phyloP scores from a whole-genome alignment of 2,329 filamentous ascomycete species.

The Cercospora citrullina region DNA sequence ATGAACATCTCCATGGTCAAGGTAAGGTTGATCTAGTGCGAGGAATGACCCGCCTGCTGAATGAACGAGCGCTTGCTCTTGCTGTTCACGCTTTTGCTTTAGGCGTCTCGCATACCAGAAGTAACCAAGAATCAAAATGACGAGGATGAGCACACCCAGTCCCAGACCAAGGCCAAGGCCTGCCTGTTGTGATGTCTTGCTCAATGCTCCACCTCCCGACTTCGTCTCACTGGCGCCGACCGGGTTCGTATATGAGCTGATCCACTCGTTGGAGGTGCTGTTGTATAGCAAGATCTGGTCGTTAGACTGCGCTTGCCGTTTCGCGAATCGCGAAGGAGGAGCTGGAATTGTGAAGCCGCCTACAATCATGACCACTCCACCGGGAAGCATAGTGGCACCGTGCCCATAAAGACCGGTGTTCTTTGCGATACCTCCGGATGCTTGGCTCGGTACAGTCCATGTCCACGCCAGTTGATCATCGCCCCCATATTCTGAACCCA shows the following conservation, averaged over 20 bases:
- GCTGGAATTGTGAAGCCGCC: conserved; percentile 58
- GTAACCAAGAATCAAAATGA: conserved; percentile 47
- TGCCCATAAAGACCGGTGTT: conserved; percentile 61
- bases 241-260: conserved; percentile 55
- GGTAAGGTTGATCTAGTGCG: conserved; percentile 45
- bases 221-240: conserved; percentile 8
- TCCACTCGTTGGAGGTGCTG: conserved; percentile 60
- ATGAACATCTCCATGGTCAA: conserved; percentile 37
- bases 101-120: conserved; percentile 49
- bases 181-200: conserved; percentile 48
- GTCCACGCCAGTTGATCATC: conserved; percentile 57
- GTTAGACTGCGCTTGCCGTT: conserved; percentile 44
- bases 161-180: conserved; percentile 50
- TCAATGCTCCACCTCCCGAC: conserved; percentile 38
- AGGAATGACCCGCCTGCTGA: conserved; percentile 44
- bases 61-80: conserved; percentile 54
- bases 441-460: conserved; percentile 64
- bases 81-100: conserved; percentile 43
- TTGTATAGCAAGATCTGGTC: conserved; percentile 58
- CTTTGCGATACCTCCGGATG: conserved; percentile 44
- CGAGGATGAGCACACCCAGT: conserved; percentile 46
- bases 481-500: conserved; percentile 71
- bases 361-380: conserved; percentile 61
- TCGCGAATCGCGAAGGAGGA: conserved; percentile 35
- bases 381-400: conserved; percentile 61